phyloP scores from a whole-genome alignment of 1,139 yeast species.

The Maudiozyma humilis region DNA sequence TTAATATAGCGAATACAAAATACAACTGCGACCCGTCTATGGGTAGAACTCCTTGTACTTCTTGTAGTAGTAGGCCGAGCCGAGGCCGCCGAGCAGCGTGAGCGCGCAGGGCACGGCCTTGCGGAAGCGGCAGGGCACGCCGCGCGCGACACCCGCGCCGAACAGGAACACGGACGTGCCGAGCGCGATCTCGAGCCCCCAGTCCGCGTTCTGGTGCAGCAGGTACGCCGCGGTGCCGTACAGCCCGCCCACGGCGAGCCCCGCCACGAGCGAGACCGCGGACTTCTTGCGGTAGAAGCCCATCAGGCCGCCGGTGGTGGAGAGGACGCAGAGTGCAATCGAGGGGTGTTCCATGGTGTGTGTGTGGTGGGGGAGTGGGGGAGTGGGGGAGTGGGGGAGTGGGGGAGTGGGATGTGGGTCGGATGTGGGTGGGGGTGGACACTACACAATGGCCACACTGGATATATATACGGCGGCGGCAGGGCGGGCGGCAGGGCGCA shows the following conservation, averaged over 20 bases:
- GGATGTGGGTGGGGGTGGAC: background rate
- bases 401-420: background rate
- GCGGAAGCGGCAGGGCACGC: constrained; percentile 47
- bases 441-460: too few relatives aligned
- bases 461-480: too few relatives aligned
- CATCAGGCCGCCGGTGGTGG: constrained; percentile 64
- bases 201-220: constrained; percentile 61
- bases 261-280: constrained; percentile 73
- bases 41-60: constrained; percentile 63
- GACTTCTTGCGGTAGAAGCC: constrained; percentile 58
- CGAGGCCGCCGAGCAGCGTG: constrained; percentile 54
- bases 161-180: constrained; percentile 59
- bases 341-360: constrained; percentile 68
- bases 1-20: too few relatives aligned
- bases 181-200: constrained; percentile 75
- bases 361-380: background rate
- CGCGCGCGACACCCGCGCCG: constrained; percentile 63
- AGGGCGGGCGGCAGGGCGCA: too few relatives aligned
- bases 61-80: constrained; percentile 61
- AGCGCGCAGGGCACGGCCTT: constrained; percentile 73
- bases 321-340: constrained; percentile 63
- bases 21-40: too few relatives aligned
- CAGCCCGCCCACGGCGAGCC: constrained; percentile 56
- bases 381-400: too few relatives aligned
- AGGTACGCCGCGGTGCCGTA: constrained; percentile 77